phyloP scores from a whole-genome alignment of 176 grass and related monocot species.

The Triticum timopheevii region DNA sequence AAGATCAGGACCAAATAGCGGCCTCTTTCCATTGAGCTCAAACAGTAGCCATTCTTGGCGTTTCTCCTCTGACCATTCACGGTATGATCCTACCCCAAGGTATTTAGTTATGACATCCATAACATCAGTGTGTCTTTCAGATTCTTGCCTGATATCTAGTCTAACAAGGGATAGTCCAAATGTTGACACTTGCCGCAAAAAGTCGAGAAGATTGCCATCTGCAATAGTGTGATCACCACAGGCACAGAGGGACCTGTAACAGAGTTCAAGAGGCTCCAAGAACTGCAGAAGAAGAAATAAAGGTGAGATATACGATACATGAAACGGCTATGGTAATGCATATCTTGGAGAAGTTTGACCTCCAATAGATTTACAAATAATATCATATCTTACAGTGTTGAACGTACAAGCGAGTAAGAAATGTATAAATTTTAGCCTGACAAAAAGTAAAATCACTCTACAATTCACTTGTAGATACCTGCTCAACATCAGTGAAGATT shows the following conservation, averaged over 20 bases:
- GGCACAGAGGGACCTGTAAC: conserved; percentile 80
- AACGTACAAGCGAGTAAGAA: not conserved
- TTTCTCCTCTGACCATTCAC: conserved; percentile 82
- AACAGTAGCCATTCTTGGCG: conserved; percentile 90
- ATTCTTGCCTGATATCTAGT: conserved; percentile 98
- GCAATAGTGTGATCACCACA: conserved; percentile 84
- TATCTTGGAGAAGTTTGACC: conserved; percentile 7
- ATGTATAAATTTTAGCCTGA: conserved; percentile 6
- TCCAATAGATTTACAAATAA: not conserved
- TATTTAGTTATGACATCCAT: conserved; percentile 79
- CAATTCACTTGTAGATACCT: conserved; percentile 43
- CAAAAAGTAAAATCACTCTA: not conserved
- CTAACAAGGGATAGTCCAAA: conserved; percentile 89
- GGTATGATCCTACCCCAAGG: conserved; percentile 81
- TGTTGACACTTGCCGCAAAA: conserved; percentile 88
- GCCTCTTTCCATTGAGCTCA: conserved; percentile 89
- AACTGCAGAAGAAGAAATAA: conserved; percentile 59
- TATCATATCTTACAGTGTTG: not conserved
- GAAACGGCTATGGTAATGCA: not conserved
- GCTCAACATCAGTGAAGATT: conserved; percentile 79
- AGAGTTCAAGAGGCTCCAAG: conserved; percentile 90
- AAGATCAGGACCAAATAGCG: conserved; percentile 77
- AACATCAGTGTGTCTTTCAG: conserved; percentile 85
- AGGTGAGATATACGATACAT: not conserved
- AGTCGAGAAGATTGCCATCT: conserved; percentile 94